These are phyloP conservation scores for Cyclotella distinguenda DNA, from an alignment of 108 stramenopile species.

Conservation along the genomic window DNA sequence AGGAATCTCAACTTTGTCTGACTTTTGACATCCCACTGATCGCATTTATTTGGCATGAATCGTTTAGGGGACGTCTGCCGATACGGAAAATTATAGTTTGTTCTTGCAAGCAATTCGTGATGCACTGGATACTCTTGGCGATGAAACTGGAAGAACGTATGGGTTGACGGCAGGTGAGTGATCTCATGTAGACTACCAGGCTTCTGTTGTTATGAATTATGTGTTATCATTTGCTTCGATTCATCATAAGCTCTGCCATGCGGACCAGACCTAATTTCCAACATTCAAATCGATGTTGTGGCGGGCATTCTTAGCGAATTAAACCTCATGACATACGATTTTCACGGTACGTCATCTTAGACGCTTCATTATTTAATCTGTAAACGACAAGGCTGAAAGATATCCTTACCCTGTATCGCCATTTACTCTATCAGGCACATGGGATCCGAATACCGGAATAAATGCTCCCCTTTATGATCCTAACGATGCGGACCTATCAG, in stretches of 20 bases:
- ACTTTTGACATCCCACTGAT: no score
- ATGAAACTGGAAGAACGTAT: constrained; percentile 21
- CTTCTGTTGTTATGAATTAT: neutral
- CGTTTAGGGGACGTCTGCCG: constrained; percentile 34
- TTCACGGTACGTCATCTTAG: neutral
- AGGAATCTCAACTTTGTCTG: no score
- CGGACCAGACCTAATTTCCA: constrained; percentile 13
- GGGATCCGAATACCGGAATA: constrained; percentile 27
- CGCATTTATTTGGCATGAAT: no score
- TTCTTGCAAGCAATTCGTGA: constrained; percentile 26
- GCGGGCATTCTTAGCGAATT: constrained; percentile 20
- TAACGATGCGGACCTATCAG: neutral
- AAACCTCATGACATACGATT: constrained; percentile 45
- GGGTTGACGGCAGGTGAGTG: constrained; percentile 26
- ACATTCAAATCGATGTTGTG: constrained; percentile 18
- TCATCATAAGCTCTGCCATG: constrained; percentile 34
- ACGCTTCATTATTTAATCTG: neutral
- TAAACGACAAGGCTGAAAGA: neutral
- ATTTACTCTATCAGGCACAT: constrained; percentile 11
- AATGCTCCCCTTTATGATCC: constrained; percentile 36
- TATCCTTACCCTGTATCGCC: neutral
- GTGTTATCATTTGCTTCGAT: neutral
- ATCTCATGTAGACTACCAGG: neutral
- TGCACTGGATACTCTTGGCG: constrained; percentile 28
- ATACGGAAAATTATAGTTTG: constrained; percentile 32